Conservation (phyloP, 768 basidiomycete species). For the Xerocomellus chrysenteron region DNA sequence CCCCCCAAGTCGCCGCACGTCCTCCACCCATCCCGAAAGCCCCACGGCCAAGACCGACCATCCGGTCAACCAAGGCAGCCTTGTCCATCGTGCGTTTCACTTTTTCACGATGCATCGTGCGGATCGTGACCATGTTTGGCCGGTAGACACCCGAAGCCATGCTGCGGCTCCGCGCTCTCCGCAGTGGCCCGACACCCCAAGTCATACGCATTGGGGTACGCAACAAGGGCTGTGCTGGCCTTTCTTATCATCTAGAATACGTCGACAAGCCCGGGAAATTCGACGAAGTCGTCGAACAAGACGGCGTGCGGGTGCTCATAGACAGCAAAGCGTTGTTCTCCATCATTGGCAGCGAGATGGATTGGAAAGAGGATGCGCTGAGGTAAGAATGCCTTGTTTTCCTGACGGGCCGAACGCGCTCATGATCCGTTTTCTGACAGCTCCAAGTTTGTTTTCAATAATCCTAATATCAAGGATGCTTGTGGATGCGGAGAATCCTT, state of each 20-base stretch:
- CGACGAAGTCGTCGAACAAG: constrained; percentile 96
- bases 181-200: constrained; percentile 83
- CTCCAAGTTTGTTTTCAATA: constrained; percentile 80
- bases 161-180: constrained; percentile 63
- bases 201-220: constrained; percentile 93
- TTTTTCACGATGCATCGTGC: not conserved
- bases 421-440: constrained; percentile 36
- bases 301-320: constrained; percentile 89
- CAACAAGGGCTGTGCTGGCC: constrained; percentile 96
- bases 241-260: constrained; percentile 87
- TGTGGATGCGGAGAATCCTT: constrained; percentile 96
- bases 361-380: constrained; percentile 91
- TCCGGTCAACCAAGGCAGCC: constrained; percentile 75
- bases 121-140: not conserved
- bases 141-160: constrained; percentile 79
- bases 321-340: constrained; percentile 97
- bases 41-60: constrained; percentile 60
- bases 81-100: constrained; percentile 58
- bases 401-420: not conserved
- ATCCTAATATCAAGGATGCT: constrained; percentile 92
- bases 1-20: constrained; percentile 70
- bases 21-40: constrained; percentile 69
- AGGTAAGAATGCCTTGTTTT: constrained; percentile 46
- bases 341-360: constrained; percentile 99
- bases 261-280: constrained; percentile 87